Base-by-base conservation (phyloP, 257 asterid genomes). In the Penstemon newberryi region DNA sequence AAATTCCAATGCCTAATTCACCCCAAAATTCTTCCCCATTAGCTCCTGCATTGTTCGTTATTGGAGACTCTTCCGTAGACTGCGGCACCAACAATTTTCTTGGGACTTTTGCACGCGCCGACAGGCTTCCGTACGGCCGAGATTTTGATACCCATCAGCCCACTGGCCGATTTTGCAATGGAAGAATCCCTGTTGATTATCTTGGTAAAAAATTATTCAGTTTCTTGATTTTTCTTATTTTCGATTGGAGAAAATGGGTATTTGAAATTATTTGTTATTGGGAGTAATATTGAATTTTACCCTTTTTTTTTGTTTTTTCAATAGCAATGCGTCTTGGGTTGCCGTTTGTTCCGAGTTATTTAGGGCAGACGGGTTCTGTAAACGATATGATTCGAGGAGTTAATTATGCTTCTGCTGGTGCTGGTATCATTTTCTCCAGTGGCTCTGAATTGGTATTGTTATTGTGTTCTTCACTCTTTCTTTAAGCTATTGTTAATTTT, bases 31-130 rank as follows among this genome's bases (percentile, higher is more conserved):
- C 70, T 19, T 68, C 86, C 3, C 67, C 67, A 67, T 70, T 67
- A 11, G 90, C 75, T 42, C 96, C 95, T 1, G 99, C 97, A 5
- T 49, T 94, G 76, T 94, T 94, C 57, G 91, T 94, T 1, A 85
- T 94, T 38, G 97, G 97, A 5, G 97, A 93, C 75, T 90, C 99
- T 39, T 84, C 96, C 3, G 99, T 87, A n/a, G 99, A 93, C 68
- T 81, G 90, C 71, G 96, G 99, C 5, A 93, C 95, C 54, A 90
- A 90, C 58, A 93, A 90, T 73, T 85, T 84, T 72, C 95, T 93
- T 15, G 92, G 95, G 4, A 93, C 99, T 13, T 83, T 93, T 33
- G 99, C 97, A 3, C 91, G 96, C 0, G 97, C 96, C n/a, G 97
- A 93, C 67, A 66, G 97, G 73, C 86, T 78, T 43, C 97, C 96